Percentiles rank a stretch among this genome's conserved stretches.
These are phyloP conservation scores for Zizania latifolia DNA, from an alignment of 176 grass and related monocot genomes.

Conservation along the genomic window DNA sequence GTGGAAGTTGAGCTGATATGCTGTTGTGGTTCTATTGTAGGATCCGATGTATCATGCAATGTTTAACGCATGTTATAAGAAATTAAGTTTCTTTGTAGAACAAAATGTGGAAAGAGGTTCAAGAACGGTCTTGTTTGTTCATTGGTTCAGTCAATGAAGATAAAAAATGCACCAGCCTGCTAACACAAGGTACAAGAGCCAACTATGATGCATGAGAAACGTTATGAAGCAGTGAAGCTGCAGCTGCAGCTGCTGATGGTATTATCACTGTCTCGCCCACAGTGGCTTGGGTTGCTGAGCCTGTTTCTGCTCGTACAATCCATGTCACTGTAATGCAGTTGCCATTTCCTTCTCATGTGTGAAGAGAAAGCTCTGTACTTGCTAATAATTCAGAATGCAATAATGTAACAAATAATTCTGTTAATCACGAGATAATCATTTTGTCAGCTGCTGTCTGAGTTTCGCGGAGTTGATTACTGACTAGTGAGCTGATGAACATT, in stretches of 20 bases:
- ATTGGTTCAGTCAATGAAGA: not conserved
- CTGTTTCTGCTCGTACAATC: not conserved
- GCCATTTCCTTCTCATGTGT: not conserved
- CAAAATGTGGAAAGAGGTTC: not conserved
- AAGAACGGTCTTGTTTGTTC: not conserved
- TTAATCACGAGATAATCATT: not conserved
- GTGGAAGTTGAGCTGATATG: not conserved
- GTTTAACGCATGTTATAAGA: not conserved
- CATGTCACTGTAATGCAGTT: not conserved
- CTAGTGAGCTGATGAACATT: not conserved
- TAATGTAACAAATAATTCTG: not conserved
- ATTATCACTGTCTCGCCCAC: not conserved
- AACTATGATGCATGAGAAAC: not conserved
- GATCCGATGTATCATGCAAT: slow-evolving; percentile 11
- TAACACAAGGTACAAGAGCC: not conserved
- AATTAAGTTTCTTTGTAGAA: not conserved
- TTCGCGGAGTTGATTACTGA: not conserved
- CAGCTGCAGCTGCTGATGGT: not conserved
- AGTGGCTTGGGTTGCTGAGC: not conserved
- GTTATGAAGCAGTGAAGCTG: not conserved
- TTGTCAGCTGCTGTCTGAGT: not conserved
- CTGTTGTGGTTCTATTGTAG: slow-evolving; percentile 6
- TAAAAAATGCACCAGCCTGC: not conserved
- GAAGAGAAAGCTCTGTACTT: not conserved
- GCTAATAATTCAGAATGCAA: not conserved